Conservation (phyloP, 495 filamentous ascomycete species). For the Aspergillus avenaceus region DNA sequence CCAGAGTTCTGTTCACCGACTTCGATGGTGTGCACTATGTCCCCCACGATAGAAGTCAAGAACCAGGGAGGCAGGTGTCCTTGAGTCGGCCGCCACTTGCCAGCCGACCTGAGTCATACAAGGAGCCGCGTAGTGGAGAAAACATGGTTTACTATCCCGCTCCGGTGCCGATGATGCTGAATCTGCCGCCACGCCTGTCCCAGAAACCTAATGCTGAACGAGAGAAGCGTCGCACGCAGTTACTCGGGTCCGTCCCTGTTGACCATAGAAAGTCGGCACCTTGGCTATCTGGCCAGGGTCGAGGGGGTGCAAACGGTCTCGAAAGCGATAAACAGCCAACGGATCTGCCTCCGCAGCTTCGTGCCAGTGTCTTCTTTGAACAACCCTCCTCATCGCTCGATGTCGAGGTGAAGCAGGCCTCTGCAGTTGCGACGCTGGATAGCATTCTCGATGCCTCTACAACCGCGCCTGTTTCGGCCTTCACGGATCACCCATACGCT, state of each 20-base stretch:
- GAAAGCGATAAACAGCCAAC: constrained; percentile 34
- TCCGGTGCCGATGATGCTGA: constrained; percentile 88
- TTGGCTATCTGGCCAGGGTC: constrained; percentile 28
- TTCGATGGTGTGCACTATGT: constrained; percentile 92
- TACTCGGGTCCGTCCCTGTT: constrained; percentile 46
- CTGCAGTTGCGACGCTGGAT: constrained; percentile 84
- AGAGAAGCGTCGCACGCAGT: constrained; percentile 65
- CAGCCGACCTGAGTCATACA: constrained; percentile 54
- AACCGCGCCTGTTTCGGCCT: constrained; percentile 85
- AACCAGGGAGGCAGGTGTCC: constrained; percentile 31
- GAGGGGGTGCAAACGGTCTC: constrained; percentile 10
- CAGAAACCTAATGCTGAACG: constrained; percentile 60
- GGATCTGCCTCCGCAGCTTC: constrained; percentile 77
- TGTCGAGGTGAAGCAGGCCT: constrained; percentile 70
- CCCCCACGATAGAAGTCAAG: constrained; percentile 34
- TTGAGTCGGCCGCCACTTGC: constrained; percentile 39
- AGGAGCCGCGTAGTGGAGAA: constrained; percentile 61
- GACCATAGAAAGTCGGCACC: constrained; percentile 44
- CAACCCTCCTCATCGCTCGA: constrained; percentile 55
- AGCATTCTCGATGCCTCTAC: constrained; percentile 94
- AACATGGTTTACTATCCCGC: constrained; percentile 94
- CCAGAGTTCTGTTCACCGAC: constrained; percentile 70
- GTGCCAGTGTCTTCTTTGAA: constrained; percentile 90
- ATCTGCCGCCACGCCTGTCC: constrained; percentile 83
- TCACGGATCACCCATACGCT: constrained; percentile 86